phyloP scores from a whole-genome alignment of 768 basidiomycete genomes.

The Xerocomus potaroensis region DNA sequence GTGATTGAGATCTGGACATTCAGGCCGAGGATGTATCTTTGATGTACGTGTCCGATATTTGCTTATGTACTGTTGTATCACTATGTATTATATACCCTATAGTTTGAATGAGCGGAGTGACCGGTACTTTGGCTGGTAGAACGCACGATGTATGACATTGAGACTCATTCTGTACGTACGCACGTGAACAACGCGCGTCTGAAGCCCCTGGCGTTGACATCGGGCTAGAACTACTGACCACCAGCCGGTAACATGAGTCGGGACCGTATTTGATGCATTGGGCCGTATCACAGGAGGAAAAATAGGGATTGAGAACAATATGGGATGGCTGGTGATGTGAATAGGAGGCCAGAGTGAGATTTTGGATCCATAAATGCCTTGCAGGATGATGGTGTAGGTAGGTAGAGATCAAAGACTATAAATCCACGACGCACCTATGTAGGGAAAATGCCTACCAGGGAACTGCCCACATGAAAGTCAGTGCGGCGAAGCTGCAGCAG shows the following conservation, averaged over 20 bases:
- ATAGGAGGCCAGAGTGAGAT: constrained; percentile 18
- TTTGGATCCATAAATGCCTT: constrained; percentile 13
- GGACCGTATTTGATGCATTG: too few relatives aligned
- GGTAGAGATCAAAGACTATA: too few relatives aligned
- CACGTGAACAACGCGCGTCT: constrained; percentile 4
- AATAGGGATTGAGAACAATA: constrained; percentile 17
- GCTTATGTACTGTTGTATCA: not conserved
- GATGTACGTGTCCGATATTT: constrained; percentile 10
- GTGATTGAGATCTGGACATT: constrained; percentile 87
- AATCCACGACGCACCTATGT: too few relatives aligned
- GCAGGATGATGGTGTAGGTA: constrained; percentile 11
- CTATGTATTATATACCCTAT: too few relatives aligned
- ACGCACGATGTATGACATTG: too few relatives aligned
- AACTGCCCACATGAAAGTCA: too few relatives aligned
- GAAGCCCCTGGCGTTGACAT: constrained; percentile 11
- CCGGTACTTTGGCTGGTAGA: too few relatives aligned
- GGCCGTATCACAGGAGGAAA: constrained; percentile 13
- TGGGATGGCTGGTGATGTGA: not conserved
- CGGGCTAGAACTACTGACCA: too few relatives aligned
- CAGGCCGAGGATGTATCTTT: constrained; percentile 35
- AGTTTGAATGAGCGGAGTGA: too few relatives aligned
- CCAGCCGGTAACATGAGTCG: too few relatives aligned
- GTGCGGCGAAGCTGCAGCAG: too few relatives aligned
- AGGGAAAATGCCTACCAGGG: too few relatives aligned
- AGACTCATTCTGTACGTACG: constrained; percentile 7